phyloP scores from a whole-genome alignment of 2,329 filamentous ascomycete genomes.

The Celoporthe dispersa region DNA sequence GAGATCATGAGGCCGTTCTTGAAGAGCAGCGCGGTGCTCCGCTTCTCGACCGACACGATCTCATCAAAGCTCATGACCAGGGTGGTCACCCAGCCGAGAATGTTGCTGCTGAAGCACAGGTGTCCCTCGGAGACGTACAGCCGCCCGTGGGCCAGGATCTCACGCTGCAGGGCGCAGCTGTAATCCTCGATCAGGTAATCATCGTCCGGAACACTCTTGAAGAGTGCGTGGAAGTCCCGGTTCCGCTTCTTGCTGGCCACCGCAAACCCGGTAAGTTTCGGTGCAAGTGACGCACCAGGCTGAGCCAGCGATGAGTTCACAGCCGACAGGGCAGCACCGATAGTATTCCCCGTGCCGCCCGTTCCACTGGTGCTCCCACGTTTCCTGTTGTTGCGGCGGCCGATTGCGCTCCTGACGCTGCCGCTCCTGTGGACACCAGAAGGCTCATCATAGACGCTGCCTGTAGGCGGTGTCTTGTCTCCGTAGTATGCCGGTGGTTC shows the following conservation, averaged over 20 bases:
- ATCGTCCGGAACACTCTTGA: constrained; percentile 96
- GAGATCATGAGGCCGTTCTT: constrained; percentile 98
- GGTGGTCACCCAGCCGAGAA: constrained; percentile 96
- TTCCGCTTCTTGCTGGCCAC: constrained; percentile 97
- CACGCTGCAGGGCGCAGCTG: constrained; percentile 91
- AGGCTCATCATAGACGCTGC: constrained; percentile 69
- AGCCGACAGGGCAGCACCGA: constrained; percentile 74
- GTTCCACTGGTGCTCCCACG: constrained; percentile 71
- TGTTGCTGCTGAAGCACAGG: constrained; percentile 98
- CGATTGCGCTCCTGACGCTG: constrained; percentile 68
- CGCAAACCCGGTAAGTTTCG: constrained; percentile 90
- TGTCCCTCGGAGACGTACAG: constrained; percentile 97
- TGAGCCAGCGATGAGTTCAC: constrained; percentile 72
- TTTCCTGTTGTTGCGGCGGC: constrained; percentile 61
- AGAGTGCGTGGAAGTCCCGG: constrained; percentile 89
- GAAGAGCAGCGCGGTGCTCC: constrained; percentile 92
- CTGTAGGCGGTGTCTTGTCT: constrained; percentile 68
- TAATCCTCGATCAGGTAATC: constrained; percentile 99
- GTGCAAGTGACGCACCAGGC: constrained; percentile 62
- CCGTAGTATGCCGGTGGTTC: constrained; percentile 52
- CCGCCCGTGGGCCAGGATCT: constrained; percentile 91
- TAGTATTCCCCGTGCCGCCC: constrained; percentile 61
- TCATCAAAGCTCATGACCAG: constrained; percentile 98
- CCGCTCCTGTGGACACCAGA: constrained; percentile 63
- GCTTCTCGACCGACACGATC: constrained; percentile 94